Evolutionary conservation across 768 basidiomycete genomes (phyloP).

Genomic region (Neoboletus brunneissimus): DNA sequence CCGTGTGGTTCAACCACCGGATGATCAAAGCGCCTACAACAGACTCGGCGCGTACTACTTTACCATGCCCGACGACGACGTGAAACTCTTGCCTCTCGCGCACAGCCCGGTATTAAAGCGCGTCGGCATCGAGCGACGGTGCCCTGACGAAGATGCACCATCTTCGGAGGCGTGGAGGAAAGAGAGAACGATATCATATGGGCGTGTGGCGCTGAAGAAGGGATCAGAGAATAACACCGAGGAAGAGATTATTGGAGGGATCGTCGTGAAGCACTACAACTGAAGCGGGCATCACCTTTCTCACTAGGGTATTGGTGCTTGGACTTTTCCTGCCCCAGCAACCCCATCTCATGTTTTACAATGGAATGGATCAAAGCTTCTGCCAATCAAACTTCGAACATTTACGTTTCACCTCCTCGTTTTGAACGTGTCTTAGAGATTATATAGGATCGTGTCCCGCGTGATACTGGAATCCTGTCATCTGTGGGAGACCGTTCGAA

Average conservation of each 20-base stretch:
- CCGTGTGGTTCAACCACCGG: constrained; percentile 56
- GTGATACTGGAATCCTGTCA: not conserved
- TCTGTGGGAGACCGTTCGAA: not conserved
- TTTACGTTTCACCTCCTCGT: not conserved
- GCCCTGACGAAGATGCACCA: constrained; percentile 40
- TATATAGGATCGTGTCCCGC: not conserved
- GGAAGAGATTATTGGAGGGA: constrained; percentile 52
- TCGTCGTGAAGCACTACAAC: constrained; percentile 58
- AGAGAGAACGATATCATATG: constrained; percentile 50
- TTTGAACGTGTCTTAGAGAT: not conserved
- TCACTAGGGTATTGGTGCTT: not conserved
- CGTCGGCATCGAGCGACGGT: constrained; percentile 38
- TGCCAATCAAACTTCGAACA: not conserved
- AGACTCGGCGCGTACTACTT: constrained; percentile 61
- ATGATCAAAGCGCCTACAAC: constrained; percentile 45
- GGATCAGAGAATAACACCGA: constrained; percentile 43
- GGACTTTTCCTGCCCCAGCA: not conserved
- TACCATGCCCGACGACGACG: constrained; percentile 47
- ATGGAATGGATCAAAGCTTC: not conserved
- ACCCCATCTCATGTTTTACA: not conserved
- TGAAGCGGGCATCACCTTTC: constrained; percentile 16
- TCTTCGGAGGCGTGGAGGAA: constrained; percentile 51
- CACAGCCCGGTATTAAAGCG: constrained; percentile 50
- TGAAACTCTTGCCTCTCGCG: constrained; percentile 41
- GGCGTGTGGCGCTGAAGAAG: constrained; percentile 41